A percentile compares a stretch with the other conserved stretches of the same genome.
phyloP scores from a whole-genome alignment of 2,329 filamentous ascomycete species.

The Penicillium digitatum region DNA sequence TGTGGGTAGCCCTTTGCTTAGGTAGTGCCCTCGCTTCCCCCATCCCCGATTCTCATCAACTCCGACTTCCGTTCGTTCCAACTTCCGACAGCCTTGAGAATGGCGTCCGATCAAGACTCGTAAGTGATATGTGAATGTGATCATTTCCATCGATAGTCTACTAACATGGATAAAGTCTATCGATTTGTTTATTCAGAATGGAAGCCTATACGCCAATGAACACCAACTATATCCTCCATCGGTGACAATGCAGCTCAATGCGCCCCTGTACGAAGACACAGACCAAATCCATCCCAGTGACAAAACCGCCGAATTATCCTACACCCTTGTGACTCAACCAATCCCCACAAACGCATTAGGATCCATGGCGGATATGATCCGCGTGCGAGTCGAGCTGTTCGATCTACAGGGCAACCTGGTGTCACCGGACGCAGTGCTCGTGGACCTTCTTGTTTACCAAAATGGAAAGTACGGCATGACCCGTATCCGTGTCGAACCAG shows the following conservation, averaged over 20 bases:
- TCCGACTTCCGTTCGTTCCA: constrained; percentile 22
- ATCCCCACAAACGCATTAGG: constrained; percentile 19
- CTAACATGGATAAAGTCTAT: constrained; percentile 23
- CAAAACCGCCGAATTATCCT: constrained; percentile 20
- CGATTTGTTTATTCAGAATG: constrained; percentile 27
- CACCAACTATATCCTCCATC: constrained; percentile 29
- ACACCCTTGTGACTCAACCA: constrained; percentile 24
- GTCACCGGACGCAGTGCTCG: constrained; percentile 26
- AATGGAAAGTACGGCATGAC: constrained; percentile 27
- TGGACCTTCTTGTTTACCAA: constrained; percentile 28
- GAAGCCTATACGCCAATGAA: constrained; percentile 28
- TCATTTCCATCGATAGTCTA: background rate
- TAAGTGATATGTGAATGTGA: background rate
- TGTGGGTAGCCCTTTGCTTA: constrained; percentile 12
- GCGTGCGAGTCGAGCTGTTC: constrained; percentile 24
- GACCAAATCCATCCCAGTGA: background rate
- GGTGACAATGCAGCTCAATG: constrained; percentile 27
- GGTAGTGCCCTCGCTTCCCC: constrained; percentile 14
- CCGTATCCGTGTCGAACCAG: constrained; percentile 24
- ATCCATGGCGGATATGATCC: constrained; percentile 17
- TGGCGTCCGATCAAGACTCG: constrained; percentile 13
- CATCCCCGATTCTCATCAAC: constrained; percentile 14
- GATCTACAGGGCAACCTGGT: constrained; percentile 25
- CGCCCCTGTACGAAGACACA: constrained; percentile 17
- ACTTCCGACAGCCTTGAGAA: background rate